Conservation (phyloP, 2,329 filamentous ascomycete species). For the Fusarium bactridioides region DNA sequence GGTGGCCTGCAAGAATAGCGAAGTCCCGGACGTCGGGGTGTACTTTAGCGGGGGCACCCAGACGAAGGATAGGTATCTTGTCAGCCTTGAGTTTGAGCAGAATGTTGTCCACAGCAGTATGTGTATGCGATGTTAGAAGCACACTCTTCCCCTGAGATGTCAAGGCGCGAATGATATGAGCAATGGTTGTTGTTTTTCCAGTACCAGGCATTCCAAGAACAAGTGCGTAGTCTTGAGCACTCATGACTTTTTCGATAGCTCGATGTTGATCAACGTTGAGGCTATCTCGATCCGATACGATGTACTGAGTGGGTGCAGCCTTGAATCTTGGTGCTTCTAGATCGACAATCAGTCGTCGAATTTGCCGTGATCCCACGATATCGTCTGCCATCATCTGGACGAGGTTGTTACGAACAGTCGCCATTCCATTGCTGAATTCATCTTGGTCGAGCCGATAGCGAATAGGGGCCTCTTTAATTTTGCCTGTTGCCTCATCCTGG, state of each 20-base stretch:
- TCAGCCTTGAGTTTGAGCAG: constrained; percentile 87
- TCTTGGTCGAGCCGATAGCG: constrained; percentile 94
- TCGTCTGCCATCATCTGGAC: constrained; percentile 89
- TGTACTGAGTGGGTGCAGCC: constrained; percentile 67
- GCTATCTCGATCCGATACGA: constrained; percentile 66
- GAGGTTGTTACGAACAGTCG: constrained; percentile 90
- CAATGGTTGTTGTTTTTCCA: constrained; percentile 97
- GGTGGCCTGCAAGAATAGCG: constrained; percentile 77
- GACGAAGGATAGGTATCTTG: constrained; percentile 79
- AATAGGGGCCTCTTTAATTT: constrained; percentile 62
- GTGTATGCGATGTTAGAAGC: constrained; percentile 92
- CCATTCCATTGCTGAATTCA: constrained; percentile 98
- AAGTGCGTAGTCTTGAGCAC: constrained; percentile 92
- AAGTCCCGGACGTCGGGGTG: constrained; percentile 89
- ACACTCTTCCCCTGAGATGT: constrained; percentile 92
- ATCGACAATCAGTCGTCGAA: constrained; percentile 84
- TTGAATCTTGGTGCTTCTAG: constrained; percentile 78
- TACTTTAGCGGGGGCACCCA: constrained; percentile 85
- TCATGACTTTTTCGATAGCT: constrained; percentile 95
- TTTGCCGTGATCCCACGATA: constrained; percentile 72
- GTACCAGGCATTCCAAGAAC: constrained; percentile 98
- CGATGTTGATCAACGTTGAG: constrained; percentile 88
- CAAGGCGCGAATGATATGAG: constrained; percentile 92
- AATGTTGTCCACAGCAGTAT: constrained; percentile 98
- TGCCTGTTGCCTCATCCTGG: constrained; percentile 60